phyloP scores from a whole-genome alignment of 1,284 basidiomycete species.

The Bjerkandera adusta region DNA sequence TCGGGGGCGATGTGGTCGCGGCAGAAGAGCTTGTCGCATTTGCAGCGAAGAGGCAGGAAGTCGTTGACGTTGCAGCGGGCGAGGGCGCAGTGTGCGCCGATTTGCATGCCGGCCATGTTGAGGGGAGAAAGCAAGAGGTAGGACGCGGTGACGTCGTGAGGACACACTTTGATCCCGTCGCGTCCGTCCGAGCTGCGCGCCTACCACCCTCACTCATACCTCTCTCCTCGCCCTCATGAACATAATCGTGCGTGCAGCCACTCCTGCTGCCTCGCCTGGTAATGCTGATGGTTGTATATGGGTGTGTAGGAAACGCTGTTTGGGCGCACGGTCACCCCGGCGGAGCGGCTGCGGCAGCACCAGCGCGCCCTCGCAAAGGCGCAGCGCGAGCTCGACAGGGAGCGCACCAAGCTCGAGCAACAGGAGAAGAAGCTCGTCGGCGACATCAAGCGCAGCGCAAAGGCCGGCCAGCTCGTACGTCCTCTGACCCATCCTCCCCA shows the following conservation, averaged over 20 bases:
- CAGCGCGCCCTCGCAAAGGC: conserved; percentile 95
- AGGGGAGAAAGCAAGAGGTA: conserved; percentile 3
- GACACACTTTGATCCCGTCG: neutral
- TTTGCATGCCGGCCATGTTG: no score
- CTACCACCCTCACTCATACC: conserved; percentile 3
- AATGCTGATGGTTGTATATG: neutral
- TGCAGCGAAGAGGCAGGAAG: conserved; percentile 64
- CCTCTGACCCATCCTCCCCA: conserved; percentile 7
- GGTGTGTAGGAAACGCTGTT: conserved; percentile 83
- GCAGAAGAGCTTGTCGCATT: conserved; percentile 53
- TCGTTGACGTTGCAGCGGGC: conserved; percentile 52
- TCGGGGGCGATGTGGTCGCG: conserved; percentile 55
- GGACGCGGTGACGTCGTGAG: neutral
- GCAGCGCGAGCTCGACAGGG: conserved; percentile 93
- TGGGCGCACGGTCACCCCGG: conserved; percentile 91
- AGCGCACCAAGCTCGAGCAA: conserved; percentile 91
- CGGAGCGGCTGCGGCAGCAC: conserved; percentile 94
- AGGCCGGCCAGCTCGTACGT: conserved; percentile 91
- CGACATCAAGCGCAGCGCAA: conserved; percentile 97
- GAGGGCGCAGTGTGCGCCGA: conserved; percentile 58
- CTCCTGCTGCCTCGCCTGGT: neutral
- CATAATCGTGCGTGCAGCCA: conserved; percentile 54
- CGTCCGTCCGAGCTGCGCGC: neutral
- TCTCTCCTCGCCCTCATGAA: conserved; percentile 48
- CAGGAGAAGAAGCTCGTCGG: conserved; percentile 92